Percentiles rank a stretch among this genome's conserved stretches.
phyloP scores from a whole-genome alignment of 805 yeast species.

The Ogataea ramenticola region DNA sequence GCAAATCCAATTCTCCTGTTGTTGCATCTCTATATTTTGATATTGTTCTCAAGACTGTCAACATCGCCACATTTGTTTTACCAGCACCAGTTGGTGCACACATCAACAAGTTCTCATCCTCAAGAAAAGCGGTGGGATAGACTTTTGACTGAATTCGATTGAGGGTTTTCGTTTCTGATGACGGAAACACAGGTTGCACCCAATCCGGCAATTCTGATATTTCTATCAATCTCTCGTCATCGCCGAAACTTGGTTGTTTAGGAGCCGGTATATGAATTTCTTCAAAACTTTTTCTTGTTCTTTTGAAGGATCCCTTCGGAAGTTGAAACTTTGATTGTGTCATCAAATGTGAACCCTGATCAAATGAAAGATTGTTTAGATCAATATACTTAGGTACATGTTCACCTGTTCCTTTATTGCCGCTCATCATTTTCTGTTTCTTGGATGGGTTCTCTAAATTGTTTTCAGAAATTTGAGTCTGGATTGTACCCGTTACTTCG shows the following conservation, averaged over 20 bases:
- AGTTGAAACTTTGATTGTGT: conserved; percentile 60
- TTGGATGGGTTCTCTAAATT: conserved; percentile 7
- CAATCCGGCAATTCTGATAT: conserved; percentile 68
- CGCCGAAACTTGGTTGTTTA: conserved; percentile 29
- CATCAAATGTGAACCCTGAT: conserved; percentile 66
- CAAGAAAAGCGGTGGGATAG: conserved; percentile 66
- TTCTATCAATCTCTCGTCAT: conserved; percentile 40
- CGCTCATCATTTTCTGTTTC: neutral
- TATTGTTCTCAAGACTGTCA: conserved; percentile 62
- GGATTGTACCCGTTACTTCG: conserved; percentile 29
- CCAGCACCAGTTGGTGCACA: conserved; percentile 99
- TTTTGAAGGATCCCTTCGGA: conserved; percentile 80
- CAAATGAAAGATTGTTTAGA: conserved; percentile 55
- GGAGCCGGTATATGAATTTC: conserved; percentile 94
- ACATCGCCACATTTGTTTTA: conserved; percentile 93
- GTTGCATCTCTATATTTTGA: conserved; percentile 38
- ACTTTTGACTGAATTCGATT: conserved; percentile 83
- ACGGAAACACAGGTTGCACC: conserved; percentile 73
- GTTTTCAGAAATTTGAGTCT: neutral
- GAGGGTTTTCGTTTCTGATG: conserved; percentile 54
- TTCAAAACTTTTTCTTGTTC: conserved; percentile 68
- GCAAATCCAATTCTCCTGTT: conserved; percentile 43
- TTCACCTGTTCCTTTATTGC: neutral
- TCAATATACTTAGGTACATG: conserved; percentile 48
- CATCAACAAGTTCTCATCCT: conserved; percentile 65